phyloP scores from a whole-genome alignment of 768 basidiomycete species.

The Trichaptum fuscoviolaceum region DNA sequence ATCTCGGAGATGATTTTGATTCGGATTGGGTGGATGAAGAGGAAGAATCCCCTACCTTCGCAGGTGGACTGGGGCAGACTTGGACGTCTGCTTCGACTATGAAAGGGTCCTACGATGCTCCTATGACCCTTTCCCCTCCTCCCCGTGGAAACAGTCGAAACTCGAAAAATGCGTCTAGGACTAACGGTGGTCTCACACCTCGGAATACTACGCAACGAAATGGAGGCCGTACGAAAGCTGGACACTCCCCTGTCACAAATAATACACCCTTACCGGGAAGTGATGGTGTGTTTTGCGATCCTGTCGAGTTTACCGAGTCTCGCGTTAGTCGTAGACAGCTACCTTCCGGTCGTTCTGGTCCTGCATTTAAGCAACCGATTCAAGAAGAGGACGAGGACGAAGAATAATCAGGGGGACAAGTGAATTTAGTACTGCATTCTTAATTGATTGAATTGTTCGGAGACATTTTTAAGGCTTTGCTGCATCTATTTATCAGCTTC shows the following conservation, averaged over 20 bases:
- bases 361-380: slow-evolving; percentile 64
- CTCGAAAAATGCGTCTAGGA: slow-evolving; percentile 3
- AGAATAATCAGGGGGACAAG: slow-evolving; percentile 29
- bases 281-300: slow-evolving; percentile 43
- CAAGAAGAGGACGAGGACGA: slow-evolving; percentile 87
- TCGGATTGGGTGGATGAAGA: slow-evolving; percentile 77
- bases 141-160: slow-evolving; percentile 25
- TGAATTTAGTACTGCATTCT: background rate
- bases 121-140: slow-evolving; percentile 47
- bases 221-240: slow-evolving; percentile 37
- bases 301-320: slow-evolving; percentile 30
- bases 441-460: background rate
- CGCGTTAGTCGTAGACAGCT: slow-evolving; percentile 63
- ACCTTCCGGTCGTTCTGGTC: slow-evolving; percentile 62
- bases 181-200: slow-evolving; percentile 34
- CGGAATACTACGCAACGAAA: slow-evolving; percentile 31
- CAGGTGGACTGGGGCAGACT: slow-evolving; percentile 74
- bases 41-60: slow-evolving; percentile 65
- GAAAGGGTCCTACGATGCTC: slow-evolving; percentile 27
- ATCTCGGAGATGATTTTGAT: slow-evolving; percentile 71
- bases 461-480: background rate
- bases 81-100: slow-evolving; percentile 21
- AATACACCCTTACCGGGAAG: slow-evolving; percentile 49
- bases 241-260: slow-evolving; percentile 57
- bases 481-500: background rate